Percentiles rank a stretch among this genome's conserved stretches.
phyloP scores from a whole-genome alignment of 2,329 filamentous ascomycete species.

The Calonectria leucothoes region DNA sequence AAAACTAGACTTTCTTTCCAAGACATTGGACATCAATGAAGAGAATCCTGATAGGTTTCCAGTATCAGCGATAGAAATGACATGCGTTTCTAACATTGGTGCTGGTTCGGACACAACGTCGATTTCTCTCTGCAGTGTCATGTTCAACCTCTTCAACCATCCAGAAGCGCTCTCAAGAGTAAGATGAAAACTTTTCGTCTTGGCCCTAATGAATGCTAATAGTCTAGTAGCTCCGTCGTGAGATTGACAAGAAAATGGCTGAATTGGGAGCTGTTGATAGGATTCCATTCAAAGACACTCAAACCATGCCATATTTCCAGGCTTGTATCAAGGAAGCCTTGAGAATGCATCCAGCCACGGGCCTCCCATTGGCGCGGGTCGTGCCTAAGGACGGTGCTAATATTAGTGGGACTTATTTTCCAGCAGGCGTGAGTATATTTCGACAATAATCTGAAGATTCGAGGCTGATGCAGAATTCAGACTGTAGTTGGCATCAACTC shows the following conservation, averaged over 20 bases:
- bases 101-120: slow-evolving; percentile 50
- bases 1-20: slow-evolving; percentile 1
- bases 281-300: slow-evolving; percentile 51
- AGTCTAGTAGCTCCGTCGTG: background rate
- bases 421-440: slow-evolving; percentile 17
- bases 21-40: background rate
- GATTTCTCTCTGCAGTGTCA: slow-evolving; percentile 44
- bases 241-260: slow-evolving; percentile 6
- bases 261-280: background rate
- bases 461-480: slow-evolving; percentile 44
- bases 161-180: slow-evolving; percentile 25
- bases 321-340: slow-evolving; percentile 64
- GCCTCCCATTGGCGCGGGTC: slow-evolving; percentile 58
- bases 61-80: background rate
- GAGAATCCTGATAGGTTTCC: slow-evolving; percentile 8
- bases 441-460: background rate
- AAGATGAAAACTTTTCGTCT: background rate
- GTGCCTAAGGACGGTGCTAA: slow-evolving; percentile 57
- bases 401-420: slow-evolving; percentile 48
- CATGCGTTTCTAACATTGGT: slow-evolving; percentile 37
- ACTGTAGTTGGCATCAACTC: slow-evolving; percentile 55
- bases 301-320: slow-evolving; percentile 61
- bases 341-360: slow-evolving; percentile 60
- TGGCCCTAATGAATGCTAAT: background rate
- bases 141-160: slow-evolving; percentile 50